Conservation (phyloP, 2,329 filamentous ascomycete genomes). For the Fusarium transvaalense region DNA sequence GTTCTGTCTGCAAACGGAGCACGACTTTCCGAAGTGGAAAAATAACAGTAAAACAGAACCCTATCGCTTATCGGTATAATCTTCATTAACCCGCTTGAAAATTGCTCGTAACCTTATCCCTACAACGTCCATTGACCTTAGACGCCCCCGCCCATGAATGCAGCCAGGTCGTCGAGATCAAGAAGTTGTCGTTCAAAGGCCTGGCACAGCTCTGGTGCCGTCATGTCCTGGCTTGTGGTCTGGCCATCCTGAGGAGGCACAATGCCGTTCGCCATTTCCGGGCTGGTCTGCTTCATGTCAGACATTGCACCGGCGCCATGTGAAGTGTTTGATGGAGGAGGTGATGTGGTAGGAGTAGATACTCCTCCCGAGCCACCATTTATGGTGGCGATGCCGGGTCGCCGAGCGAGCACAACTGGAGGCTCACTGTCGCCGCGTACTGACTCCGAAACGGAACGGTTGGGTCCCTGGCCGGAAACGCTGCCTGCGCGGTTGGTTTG, state of each 20-base stretch:
- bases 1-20: conserved; percentile 7
- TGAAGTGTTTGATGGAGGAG: conserved; percentile 51
- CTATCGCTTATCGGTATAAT: conserved; percentile 15
- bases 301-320: conserved; percentile 44
- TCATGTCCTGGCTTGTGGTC: conserved; percentile 65
- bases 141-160: conserved; percentile 73
- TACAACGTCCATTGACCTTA: conserved; percentile 45
- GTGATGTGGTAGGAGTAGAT: conserved; percentile 63
- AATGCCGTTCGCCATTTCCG: conserved; percentile 52
- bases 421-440: conserved; percentile 67
- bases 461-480: conserved; percentile 49
- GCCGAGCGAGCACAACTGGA: conserved; percentile 61
- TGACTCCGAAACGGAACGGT: conserved; percentile 56
- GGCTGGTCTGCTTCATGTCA: conserved; percentile 56
- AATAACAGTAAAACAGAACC: conserved; percentile 9
- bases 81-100: conserved; percentile 23
- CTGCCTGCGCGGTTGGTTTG: conserved; percentile 50
- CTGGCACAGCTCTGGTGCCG: conserved; percentile 67
- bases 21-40: background rate
- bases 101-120: conserved; percentile 21
- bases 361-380: conserved; percentile 67
- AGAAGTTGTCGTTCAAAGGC: conserved; percentile 72
- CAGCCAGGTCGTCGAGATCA: conserved; percentile 71
- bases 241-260: conserved; percentile 51
- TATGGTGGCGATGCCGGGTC: conserved; percentile 69